These are phyloP conservation scores for Saksenaea vasiformis DNA, from an alignment of 371 early-diverging fungal genomes.

Conservation along the genomic window DNA sequence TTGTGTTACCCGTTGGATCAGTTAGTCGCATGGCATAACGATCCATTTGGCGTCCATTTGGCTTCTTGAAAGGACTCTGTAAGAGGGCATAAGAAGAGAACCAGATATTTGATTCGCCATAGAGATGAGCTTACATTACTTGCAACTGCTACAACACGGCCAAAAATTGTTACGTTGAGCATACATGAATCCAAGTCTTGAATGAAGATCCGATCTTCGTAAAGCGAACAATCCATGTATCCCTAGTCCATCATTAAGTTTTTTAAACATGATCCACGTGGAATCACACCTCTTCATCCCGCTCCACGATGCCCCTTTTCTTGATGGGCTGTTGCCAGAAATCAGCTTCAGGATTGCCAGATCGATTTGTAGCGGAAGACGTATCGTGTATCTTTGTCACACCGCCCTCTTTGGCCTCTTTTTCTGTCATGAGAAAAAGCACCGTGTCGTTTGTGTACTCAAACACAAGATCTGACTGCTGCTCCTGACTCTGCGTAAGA, in stretches of 20 bases:
- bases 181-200: slow-evolving; percentile 33
- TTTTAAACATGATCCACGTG: neutral
- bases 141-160: slow-evolving; percentile 36
- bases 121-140: slow-evolving; percentile 47
- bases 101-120: too few species aligned
- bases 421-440: slow-evolving; percentile 44
- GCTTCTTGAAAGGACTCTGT: slow-evolving; percentile 33
- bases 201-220: slow-evolving; percentile 28
- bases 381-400: slow-evolving; percentile 18
- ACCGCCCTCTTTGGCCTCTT: slow-evolving; percentile 37
- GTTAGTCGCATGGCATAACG: slow-evolving; percentile 36
- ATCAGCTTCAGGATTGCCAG: neutral
- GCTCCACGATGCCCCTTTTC: slow-evolving; percentile 26
- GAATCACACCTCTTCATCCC: slow-evolving; percentile 34
- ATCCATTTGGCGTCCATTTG: slow-evolving; percentile 25
- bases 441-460: slow-evolving; percentile 34
- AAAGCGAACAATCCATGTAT: slow-evolving; percentile 37
- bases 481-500: slow-evolving; percentile 21
- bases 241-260: slow-evolving; percentile 23
- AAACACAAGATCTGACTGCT: slow-evolving; percentile 27
- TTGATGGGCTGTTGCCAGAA: neutral
- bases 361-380: neutral
- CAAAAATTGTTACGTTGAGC: slow-evolving; percentile 43
- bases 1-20: slow-evolving; percentile 32
- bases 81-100: too few species aligned